Base-by-base conservation (phyloP, 208 protist genomes). In the Leishmania mexicana region DNA sequence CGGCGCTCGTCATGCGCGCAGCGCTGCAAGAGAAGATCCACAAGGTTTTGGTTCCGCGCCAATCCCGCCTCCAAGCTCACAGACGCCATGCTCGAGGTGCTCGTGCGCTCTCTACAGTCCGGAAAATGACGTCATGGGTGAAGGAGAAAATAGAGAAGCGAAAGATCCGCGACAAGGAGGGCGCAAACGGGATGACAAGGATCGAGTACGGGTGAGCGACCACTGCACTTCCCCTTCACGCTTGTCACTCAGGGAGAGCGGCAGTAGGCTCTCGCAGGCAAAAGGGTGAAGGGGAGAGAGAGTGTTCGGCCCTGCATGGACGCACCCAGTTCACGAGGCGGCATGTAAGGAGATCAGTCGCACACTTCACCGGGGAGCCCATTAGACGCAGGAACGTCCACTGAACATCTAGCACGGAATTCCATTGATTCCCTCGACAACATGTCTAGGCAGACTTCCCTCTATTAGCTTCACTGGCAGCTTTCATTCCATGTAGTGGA, bases 1-100 rank as follows among this genome's bases (percentile, higher is more conserved):
- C 76, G 71, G 5, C 60, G 76, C 76, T 76, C 71, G 5, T 80
- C 75, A 15, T 80, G 67, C 21, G 71, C 71, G 40, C 70, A 76
- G 8, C 76, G 58, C 13, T 65, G 17, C 54, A 80, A 45, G 10
- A 78, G 24, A 40, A 31, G 10, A 57, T 77, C 76, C 3, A 81
- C 40, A 8, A 81, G 60, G 3, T n/a, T 15, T 24, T 84, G 47
- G 15, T 80, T 70, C 31, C 53, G 70, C 76, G 38, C 19, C 54
- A 76, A 57, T 15, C 54, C 38, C 15, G 72, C 49, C 28, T 7
- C 6, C 38, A 42, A 21, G 31, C 7, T 8, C 28, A 7, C 2
- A 24, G 45, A 76, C 28, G 31, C 31, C 13, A 76, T 62, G 24
- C 45, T 58, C 21, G 13, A 8, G 70, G 24, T 13, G 28, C 11